Evolutionary conservation across 2,329 filamentous ascomycete species (phyloP).

Genomic region (Sporothrix brasiliensis): DNA sequence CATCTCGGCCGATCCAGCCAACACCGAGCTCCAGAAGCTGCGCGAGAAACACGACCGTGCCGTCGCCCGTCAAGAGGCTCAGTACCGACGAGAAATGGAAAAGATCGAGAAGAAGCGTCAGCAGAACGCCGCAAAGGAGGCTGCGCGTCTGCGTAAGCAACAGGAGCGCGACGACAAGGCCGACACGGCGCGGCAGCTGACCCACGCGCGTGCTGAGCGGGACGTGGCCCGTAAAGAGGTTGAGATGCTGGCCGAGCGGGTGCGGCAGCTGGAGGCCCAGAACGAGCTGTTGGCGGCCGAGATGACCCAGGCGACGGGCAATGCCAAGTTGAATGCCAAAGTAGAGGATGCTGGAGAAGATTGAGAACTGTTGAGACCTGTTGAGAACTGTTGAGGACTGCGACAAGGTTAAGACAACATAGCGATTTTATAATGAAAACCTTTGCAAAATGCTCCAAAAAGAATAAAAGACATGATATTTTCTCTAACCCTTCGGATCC

Average conservation of each 20-base stretch:
- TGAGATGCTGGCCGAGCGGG: conserved; percentile 57
- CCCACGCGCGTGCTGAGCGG: conserved; percentile 54
- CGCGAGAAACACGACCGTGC: conserved; percentile 66
- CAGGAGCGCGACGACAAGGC: conserved; percentile 57
- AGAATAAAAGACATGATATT: not conserved
- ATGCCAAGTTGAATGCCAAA: not conserved
- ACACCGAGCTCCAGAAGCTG: conserved; percentile 55
- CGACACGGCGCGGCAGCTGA: conserved; percentile 53
- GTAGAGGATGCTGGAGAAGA: not conserved
- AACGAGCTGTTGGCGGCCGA: conserved; percentile 61
- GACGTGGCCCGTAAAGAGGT: conserved; percentile 58
- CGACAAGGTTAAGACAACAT: not conserved
- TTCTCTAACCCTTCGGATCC: not conserved
- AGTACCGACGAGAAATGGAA: conserved; percentile 64
- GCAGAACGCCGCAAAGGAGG: conserved; percentile 64
- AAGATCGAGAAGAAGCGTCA: conserved; percentile 67
- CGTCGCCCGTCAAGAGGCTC: conserved; percentile 66
- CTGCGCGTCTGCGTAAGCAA: conserved; percentile 54
- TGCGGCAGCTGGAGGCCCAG: conserved; percentile 61
- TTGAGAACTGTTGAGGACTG: not conserved
- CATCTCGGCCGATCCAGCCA: not conserved
- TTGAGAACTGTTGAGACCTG: not conserved
- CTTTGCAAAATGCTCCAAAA: not conserved
- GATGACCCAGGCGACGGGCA: conserved; percentile 43
- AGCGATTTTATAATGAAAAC: not conserved